Evolutionary conservation across 768 basidiomycete species (phyloP), one percentile per base, ranked within the genome.

Genomic region (Coprinopsis strossmayeri): DNA sequence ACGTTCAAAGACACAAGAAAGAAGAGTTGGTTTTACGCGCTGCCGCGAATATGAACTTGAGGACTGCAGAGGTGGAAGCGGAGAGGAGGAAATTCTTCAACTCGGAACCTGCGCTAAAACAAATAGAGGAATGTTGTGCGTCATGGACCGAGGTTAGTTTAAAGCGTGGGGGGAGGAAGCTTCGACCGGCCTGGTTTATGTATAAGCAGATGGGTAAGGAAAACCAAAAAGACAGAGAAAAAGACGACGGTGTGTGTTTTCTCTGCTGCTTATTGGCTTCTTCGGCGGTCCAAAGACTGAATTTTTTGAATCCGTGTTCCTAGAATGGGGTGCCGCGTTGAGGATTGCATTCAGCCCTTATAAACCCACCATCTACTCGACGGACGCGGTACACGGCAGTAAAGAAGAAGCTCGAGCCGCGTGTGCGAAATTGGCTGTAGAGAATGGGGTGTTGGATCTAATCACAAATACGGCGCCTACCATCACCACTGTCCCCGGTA

Each of bases 311-410:
- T 7, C 12, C 17, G 5, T 21, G 18, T 21, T 42, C n/a, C 20
- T 32, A 77, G 74, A 69, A 49, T 65, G 70, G 40, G 84, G 84
- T 7, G 79, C 73, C 47, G 81, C 77, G 2, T 57, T 87, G 25
- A 72, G 73, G 47, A 76, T 87, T 23, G 66, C 69, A 20, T 67
- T 82, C 23, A 72, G 79, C 1, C 57, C 69, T 0, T 74, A 80
- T 54, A 61, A 72, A n/a, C 67, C 64, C 26, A 70, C 72, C 5
- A 69, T 77, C 17, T 82, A 76, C 53, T 75, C 81, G 2, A 73
- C 75, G 10, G 70, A 73, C 34, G 64, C 77, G 3, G 61, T 56
- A 0, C 76, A 71, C 50, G 61, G 65, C 41, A 70, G 59, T n/a
- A 56, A 59, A 17, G 57, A 53, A 17, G 67, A 70, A 21, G 84